A percentile compares a stretch with the other conserved stretches of the same genome.
Evolutionary conservation across 495 filamentous ascomycete species (phyloP).

Genomic region (Penicillium riverlandense): DNA sequence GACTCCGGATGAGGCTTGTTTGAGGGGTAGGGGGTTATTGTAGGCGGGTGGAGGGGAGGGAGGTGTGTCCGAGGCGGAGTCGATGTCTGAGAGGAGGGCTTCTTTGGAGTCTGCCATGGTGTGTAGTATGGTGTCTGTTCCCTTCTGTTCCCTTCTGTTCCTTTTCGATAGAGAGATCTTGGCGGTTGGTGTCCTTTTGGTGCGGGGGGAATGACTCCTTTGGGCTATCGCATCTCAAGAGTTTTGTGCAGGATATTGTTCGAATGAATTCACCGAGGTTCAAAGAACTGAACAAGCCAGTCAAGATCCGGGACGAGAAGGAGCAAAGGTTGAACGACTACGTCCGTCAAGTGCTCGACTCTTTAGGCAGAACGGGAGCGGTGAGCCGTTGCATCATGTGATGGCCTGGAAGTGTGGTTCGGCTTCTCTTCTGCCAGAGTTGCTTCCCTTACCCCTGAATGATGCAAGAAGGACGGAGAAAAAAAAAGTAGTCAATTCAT

Average conservation of each 20-base stretch:
- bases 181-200: neutral
- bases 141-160: neutral
- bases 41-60: conserved; percentile 31
- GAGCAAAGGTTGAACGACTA: no score
- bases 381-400: no score
- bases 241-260: neutral
- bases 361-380: no score
- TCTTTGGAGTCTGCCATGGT: conserved; percentile 31
- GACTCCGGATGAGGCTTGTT: conserved; percentile 3
- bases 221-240: neutral
- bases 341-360: no score
- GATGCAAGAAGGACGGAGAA: no score
- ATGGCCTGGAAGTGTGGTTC: no score
- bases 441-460: no score
- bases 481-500: neutral
- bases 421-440: no score
- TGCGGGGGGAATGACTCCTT: neutral
- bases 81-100: conserved; percentile 17
- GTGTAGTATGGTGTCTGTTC: neutral
- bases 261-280: no score
- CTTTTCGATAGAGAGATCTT: conserved; percentile 1
- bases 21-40: neutral
- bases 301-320: no score
- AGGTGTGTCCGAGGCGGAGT: conserved; percentile 3
- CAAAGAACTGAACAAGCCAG: no score